A percentile compares a stretch with the other conserved stretches of the same genome.
Evolutionary conservation across 208 protist genomes (phyloP).

Genomic region (Wallacemonas rigidus): DNA sequence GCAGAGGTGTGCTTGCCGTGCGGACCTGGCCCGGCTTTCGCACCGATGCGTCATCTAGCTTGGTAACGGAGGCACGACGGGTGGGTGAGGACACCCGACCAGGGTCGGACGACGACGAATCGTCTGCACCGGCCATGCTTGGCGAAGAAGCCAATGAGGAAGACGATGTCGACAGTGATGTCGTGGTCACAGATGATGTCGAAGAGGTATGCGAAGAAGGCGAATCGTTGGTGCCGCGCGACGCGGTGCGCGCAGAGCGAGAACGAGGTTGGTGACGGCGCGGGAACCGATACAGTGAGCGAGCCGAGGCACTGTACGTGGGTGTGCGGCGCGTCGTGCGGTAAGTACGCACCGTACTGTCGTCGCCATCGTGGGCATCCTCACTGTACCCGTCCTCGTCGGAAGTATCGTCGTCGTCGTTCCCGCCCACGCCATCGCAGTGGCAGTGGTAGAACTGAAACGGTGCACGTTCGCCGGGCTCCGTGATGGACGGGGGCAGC

Average conservation of each 20-base stretch:
- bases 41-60: neutral
- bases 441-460: slow-evolving; percentile 11
- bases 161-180: neutral
- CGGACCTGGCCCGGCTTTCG: neutral
- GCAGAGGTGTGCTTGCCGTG: neutral
- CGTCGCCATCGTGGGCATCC: neutral
- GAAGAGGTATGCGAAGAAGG: neutral
- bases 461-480: slow-evolving; percentile 2
- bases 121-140: neutral
- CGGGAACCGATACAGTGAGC: too few relatives aligned
- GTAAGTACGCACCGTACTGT: neutral
- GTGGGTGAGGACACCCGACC: neutral
- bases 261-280: neutral
- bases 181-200: neutral
- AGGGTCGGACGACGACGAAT: neutral
- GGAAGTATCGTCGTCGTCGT: slow-evolving; percentile 10
- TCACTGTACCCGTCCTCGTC: slow-evolving; percentile 18
- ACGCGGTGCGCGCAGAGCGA: neutral
- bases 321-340: neutral
- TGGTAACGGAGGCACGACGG: neutral
- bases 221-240: neutral
- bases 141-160: neutral
- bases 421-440: slow-evolving; percentile 5
- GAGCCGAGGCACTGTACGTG: too few relatives aligned
- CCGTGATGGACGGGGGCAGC: slow-evolving; percentile 6